Evolutionary conservation across 352 stramenopile genomes (phyloP), one percentile per base, ranked within the genome.

Genomic region (Peronospora belbahrii): DNA sequence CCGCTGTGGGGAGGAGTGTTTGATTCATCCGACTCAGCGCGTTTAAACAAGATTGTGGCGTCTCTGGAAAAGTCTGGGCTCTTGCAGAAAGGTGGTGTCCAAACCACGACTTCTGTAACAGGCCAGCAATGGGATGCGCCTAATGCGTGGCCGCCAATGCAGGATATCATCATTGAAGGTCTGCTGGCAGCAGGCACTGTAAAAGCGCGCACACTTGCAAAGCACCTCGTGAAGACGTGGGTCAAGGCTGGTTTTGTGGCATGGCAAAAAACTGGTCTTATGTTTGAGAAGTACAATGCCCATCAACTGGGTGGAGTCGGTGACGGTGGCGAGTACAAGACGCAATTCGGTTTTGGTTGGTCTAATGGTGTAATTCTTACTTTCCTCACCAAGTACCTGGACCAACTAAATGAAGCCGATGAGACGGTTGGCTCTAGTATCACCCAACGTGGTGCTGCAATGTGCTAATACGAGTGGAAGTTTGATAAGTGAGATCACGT

Each of bases 211-310:
- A 32, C 55, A 35, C 44, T 92, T 14, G 72, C 76, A 5, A 70
- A 63, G 1, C 36, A 59, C 15, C 48, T 91, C 18, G 49, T 73
- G 18, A 65, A 64, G 59, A 76, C 49, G 28, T 95, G 80, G 80
- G 59, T 92, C 19, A 48, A 67, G 20, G 67, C 80, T 22, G 67
- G 69, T 17, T 60, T 86, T 13, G 51, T 50, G n/a, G 84, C 71
- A 6, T 95, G 63, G 65, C 54, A 81, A 32, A 59, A 81, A 41
- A 86, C 73, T 4, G 70, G 77, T 4, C 52, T 82, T 28, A 93
- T 95, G 83, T 90, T 87, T 65, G 84, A 95, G 48, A 95, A 95
- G 62, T 93, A 92, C 59, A 84, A 92, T 54, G 71, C 79, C 35
- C 64, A 58, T 2, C 65, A 78, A 20, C 44, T 82, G 10, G 82